Base-by-base conservation (phyloP, 2,329 filamentous ascomycete genomes). In the Plenodomus lindquistii region DNA sequence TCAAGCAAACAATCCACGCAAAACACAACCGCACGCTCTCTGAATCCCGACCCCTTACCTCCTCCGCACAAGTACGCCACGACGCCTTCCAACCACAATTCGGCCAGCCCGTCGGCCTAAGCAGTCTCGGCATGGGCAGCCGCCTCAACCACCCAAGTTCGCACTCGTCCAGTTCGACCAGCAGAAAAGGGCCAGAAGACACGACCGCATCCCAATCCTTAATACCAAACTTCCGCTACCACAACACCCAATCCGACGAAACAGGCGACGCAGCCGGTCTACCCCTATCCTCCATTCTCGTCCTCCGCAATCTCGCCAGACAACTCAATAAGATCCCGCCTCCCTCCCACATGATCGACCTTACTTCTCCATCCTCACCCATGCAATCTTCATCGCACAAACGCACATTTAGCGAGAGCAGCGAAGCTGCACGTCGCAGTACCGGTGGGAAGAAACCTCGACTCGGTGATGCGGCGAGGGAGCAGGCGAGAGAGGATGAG, bases 241-340 rank as follows among this genome's bases (percentile, higher is more conserved):
- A 74, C 56, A 77, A 77, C 42, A 79, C 78, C n/a, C 68, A 73
- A 1, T 71, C 73, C 13, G 79, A 81, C 53, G 79, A 81, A 56
- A 66, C 68, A 4, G 57, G 60, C 44, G 77, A 91, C 63, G 86
- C 89, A 2, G 87, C 86, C 1, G 89, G 89, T 4, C 85, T 93
- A 29, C 88, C 89, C n/a, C 78, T 93, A 6, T 89, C 87, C 45
- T 87, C 88, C 2, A 85, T 88, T 13, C 78, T 93, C 21, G 87
- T 94, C 29, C 79, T 94, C 38, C 83, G 89, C 22, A 94, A 94
- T 66, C 83, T 94, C 52, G 89, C 89, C 11, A 72, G 76, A 19
- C 70, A 73, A 47, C 62, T 75, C 19, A 68, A 65, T 17, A 75
- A 73, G 45, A 63, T 75, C 3, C 62, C 66, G 2, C 65, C 64